Conservation (phyloP, 2,329 filamentous ascomycete genomes). For the Emmonsia crescens region DNA sequence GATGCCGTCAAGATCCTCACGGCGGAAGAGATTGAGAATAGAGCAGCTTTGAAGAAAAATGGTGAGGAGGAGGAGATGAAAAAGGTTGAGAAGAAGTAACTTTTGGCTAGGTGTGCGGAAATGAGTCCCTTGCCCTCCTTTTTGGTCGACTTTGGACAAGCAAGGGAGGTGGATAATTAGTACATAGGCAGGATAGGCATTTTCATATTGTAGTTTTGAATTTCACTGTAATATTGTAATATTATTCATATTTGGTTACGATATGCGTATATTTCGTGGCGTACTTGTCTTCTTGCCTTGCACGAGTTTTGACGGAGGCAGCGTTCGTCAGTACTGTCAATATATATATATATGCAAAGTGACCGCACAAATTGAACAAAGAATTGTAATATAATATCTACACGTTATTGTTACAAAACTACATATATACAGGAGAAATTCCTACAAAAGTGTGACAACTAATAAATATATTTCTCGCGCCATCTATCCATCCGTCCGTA, state of each 20-base stretch:
- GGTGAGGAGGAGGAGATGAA: slow-evolving; percentile 17
- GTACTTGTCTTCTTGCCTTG: no score
- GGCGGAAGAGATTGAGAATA: slow-evolving; percentile 31
- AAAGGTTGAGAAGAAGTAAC: slow-evolving; percentile 2
- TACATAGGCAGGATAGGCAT: not conserved
- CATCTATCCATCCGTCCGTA: not conserved
- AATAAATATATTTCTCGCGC: not conserved
- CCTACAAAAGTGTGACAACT: no score
- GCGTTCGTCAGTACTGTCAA: no score
- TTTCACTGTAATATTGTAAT: not conserved
- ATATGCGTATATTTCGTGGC: not conserved
- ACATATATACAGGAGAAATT: no score
- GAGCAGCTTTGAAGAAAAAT: slow-evolving; percentile 21
- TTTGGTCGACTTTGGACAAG: not conserved
- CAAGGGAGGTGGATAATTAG: not conserved
- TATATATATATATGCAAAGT: no score
- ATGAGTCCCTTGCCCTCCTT: not conserved
- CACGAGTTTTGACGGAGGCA: no score
- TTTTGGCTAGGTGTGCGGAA: not conserved
- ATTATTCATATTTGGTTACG: no score
- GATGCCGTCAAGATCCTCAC: slow-evolving; percentile 79
- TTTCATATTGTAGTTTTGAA: not conserved
- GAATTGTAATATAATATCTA: no score
- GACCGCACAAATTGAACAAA: no score
- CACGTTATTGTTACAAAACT: no score